These are phyloP conservation scores for Actinomortierella ambigua DNA, from an alignment of 371 early-diverging fungal species.

Conservation along the genomic window DNA sequence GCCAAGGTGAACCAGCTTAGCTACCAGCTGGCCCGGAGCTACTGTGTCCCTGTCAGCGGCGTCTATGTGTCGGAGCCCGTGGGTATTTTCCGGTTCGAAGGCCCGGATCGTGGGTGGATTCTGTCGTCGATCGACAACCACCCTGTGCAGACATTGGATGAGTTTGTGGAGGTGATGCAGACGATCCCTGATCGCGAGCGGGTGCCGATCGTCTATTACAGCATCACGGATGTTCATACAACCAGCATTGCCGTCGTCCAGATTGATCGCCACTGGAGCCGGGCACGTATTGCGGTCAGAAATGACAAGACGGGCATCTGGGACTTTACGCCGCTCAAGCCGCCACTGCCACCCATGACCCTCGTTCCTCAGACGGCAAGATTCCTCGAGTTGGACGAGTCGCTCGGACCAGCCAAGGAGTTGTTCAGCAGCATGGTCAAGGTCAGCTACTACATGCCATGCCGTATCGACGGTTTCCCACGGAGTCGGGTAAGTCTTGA, in stretches of 20 bases:
- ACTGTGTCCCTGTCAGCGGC: constrained; percentile 73
- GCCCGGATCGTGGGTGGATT: constrained; percentile 83
- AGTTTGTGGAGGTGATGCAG: constrained; percentile 79
- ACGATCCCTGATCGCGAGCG: constrained; percentile 76
- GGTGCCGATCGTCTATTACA: constrained; percentile 82
- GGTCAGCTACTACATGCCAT: constrained; percentile 69
- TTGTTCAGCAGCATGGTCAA: constrained; percentile 69
- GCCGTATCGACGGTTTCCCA: constrained; percentile 70
- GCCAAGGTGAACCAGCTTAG: constrained; percentile 81
- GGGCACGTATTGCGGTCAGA: constrained; percentile 76
- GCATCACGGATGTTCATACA: constrained; percentile 78
- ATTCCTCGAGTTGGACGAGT: constrained; percentile 61
- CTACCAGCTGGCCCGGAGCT: constrained; percentile 86
- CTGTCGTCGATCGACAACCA: constrained; percentile 74
- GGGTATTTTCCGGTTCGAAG: constrained; percentile 80
- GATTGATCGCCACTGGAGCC: constrained; percentile 82
- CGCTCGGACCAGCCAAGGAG: constrained; percentile 61
- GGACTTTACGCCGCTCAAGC: constrained; percentile 73
- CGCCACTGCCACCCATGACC: constrained; percentile 52
- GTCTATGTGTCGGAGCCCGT: constrained; percentile 70
- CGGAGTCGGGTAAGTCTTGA: constrained; percentile 51
- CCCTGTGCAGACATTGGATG: constrained; percentile 73
- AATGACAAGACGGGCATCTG: constrained; percentile 81
- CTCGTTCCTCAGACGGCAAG: constrained; percentile 61
- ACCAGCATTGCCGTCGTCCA: constrained; percentile 73